These are phyloP conservation scores for Boletellus ananiceps DNA, from an alignment of 768 basidiomycete species.

Conservation along the genomic window DNA sequence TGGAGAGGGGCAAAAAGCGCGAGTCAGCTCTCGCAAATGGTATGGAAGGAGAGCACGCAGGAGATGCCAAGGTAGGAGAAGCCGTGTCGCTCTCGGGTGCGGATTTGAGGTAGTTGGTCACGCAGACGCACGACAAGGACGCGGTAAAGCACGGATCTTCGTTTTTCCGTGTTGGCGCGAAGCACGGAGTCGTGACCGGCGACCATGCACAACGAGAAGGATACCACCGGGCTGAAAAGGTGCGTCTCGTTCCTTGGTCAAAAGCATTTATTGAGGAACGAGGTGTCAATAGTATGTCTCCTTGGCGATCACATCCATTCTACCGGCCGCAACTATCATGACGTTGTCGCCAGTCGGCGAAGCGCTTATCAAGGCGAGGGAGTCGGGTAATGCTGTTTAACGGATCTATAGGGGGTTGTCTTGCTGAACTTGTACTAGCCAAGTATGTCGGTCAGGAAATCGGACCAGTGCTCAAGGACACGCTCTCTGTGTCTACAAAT, in stretches of 20 bases:
- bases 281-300: constrained; percentile 19
- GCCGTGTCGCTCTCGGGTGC: background rate
- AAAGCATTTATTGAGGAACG: background rate
- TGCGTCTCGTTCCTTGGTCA: background rate
- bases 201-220: constrained; percentile 13
- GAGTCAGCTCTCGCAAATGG: background rate
- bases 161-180: constrained; percentile 22
- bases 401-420: background rate
- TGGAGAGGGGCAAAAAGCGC: background rate
- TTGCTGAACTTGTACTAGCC: constrained; percentile 15
- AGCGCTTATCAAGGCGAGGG: constrained; percentile 16
- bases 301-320: constrained; percentile 26
- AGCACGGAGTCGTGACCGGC: constrained; percentile 3
- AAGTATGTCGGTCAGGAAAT: constrained; percentile 33
- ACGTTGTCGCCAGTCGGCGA: constrained; percentile 24
- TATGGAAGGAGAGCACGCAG: background rate
- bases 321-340: constrained; percentile 14
- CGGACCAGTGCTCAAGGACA: constrained; percentile 34
- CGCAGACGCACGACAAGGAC: constrained; percentile 13
- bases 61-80: background rate
- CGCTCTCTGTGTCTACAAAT: constrained; percentile 33
- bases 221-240: constrained; percentile 30
- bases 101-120: background rate
- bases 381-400: constrained; percentile 12
- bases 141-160: constrained; percentile 29